Percentiles rank a stretch among this genome's conserved stretches.
These are phyloP conservation scores for Apophysomyces variabilis DNA, from an alignment of 371 early-diverging fungal species.

Conservation along the genomic window DNA sequence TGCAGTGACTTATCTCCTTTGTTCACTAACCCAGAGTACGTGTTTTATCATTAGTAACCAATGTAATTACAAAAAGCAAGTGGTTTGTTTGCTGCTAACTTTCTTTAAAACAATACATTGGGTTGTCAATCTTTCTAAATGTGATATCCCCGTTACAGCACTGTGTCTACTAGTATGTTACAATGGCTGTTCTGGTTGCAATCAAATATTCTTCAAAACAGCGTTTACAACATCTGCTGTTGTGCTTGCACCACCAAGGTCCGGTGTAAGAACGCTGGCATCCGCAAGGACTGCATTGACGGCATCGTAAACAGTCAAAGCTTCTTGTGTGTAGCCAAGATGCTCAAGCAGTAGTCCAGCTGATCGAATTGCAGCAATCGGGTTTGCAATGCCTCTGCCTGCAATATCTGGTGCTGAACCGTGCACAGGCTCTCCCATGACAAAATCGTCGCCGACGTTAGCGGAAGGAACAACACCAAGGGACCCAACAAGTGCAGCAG, in stretches of 20 bases:
- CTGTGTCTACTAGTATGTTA: too few species aligned
- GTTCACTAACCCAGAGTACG: too few species aligned
- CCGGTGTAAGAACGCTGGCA: conserved; percentile 78
- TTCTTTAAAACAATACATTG: too few species aligned
- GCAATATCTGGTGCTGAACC: conserved; percentile 97
- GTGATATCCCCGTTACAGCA: too few species aligned
- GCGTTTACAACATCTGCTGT: conserved; percentile 86
- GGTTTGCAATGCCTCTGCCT: conserved; percentile 94
- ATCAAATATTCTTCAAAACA: conserved; percentile 68
- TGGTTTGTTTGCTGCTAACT: too few species aligned
- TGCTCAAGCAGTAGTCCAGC: conserved; percentile 90
- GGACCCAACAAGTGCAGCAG: conserved; percentile 93
- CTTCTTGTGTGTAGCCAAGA: conserved; percentile 74
- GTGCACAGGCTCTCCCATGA: conserved; percentile 95
- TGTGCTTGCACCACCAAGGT: conserved; percentile 89
- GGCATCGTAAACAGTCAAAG: conserved; percentile 80
- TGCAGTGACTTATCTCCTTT: too few species aligned
- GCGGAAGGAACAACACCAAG: conserved; percentile 94
- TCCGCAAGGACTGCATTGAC: conserved; percentile 82
- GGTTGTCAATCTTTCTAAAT: too few species aligned
- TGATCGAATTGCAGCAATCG: conserved; percentile 91
- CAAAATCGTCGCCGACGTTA: conserved; percentile 92
- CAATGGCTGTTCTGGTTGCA: too few species aligned
- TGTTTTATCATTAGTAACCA: too few species aligned
- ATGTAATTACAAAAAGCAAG: too few species aligned